Conservation (phyloP, 768 basidiomycete species). For the Serendipita sp. region DNA sequence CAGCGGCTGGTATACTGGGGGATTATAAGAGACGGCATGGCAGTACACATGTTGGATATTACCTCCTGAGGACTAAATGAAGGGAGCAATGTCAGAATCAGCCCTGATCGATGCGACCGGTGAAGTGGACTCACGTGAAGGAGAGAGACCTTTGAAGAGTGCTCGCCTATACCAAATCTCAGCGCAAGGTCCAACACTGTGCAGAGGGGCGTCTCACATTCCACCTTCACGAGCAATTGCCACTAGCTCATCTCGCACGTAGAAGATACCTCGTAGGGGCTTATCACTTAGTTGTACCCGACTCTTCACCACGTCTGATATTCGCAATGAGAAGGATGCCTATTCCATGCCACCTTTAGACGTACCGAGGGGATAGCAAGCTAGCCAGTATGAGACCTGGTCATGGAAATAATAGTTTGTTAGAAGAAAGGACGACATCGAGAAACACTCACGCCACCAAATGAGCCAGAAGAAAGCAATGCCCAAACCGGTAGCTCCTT, state of each 20-base stretch:
- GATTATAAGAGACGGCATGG: neutral
- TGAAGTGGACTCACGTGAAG: constrained; percentile 40
- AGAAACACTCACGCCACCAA: constrained; percentile 48
- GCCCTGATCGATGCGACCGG: neutral
- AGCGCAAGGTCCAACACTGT: too few species aligned
- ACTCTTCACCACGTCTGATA: constrained; percentile 75
- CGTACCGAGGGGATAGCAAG: constrained; percentile 73
- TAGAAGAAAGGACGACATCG: neutral
- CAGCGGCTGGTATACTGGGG: constrained; percentile 74
- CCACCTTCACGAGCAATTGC: constrained; percentile 56
- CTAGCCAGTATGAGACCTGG: constrained; percentile 82
- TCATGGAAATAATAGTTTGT: constrained; percentile 13
- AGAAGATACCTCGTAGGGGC: constrained; percentile 59
- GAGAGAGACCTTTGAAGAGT: constrained; percentile 57
- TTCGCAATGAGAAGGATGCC: neutral
- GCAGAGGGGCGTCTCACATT: constrained; percentile 31
- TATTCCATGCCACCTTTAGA: neutral
- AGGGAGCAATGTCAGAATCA: neutral
- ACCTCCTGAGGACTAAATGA: constrained; percentile 47
- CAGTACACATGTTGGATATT: neutral
- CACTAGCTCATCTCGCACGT: constrained; percentile 57
- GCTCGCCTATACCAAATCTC: constrained; percentile 29
- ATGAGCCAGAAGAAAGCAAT: constrained; percentile 64
- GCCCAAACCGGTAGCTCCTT: constrained; percentile 69
- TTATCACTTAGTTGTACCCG: constrained; percentile 63